These are phyloP conservation scores for Curvularia spicifera DNA, from an alignment of 2,329 filamentous ascomycete species.

Conservation along the genomic window DNA sequence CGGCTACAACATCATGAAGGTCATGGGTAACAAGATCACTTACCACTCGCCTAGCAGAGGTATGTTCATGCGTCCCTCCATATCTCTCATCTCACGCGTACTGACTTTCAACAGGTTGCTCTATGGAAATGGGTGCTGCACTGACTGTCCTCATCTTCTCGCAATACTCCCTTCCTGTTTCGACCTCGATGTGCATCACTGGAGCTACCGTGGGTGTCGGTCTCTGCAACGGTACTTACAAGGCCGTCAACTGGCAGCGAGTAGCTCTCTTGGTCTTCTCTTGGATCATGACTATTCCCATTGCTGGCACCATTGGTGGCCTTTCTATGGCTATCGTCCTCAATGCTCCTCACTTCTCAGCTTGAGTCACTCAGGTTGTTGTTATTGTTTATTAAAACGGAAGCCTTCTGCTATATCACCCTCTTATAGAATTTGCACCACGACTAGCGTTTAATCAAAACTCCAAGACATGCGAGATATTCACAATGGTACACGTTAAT, in stretches of 20 bases:
- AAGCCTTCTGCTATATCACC: background rate
- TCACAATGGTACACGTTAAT: no score
- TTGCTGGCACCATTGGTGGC: conserved; percentile 63
- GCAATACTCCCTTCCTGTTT: conserved; percentile 76
- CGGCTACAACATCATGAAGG: conserved; percentile 86
- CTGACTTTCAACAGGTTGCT: conserved; percentile 54
- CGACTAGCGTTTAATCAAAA: no score
- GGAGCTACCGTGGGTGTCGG: conserved; percentile 79
- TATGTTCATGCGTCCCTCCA: conserved; percentile 11
- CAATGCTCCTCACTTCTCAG: conserved; percentile 63
- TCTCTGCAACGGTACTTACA: conserved; percentile 74
- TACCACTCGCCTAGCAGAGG: conserved; percentile 66
- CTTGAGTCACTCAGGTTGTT: background rate
- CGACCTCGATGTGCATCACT: conserved; percentile 73
- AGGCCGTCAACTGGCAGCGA: conserved; percentile 76
- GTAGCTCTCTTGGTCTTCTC: conserved; percentile 70
- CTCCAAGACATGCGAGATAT: no score
- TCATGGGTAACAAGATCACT: conserved; percentile 83
- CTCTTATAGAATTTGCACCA: background rate
- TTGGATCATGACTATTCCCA: conserved; percentile 70
- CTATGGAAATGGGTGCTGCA: conserved; percentile 81
- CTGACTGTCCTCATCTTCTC: conserved; percentile 79
- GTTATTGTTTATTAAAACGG: background rate
- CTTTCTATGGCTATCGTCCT: conserved; percentile 57
- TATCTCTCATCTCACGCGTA: background rate